These are phyloP conservation scores for Fusarium papillatum DNA, from an alignment of 2,329 filamentous ascomycete species.

Conservation along the genomic window DNA sequence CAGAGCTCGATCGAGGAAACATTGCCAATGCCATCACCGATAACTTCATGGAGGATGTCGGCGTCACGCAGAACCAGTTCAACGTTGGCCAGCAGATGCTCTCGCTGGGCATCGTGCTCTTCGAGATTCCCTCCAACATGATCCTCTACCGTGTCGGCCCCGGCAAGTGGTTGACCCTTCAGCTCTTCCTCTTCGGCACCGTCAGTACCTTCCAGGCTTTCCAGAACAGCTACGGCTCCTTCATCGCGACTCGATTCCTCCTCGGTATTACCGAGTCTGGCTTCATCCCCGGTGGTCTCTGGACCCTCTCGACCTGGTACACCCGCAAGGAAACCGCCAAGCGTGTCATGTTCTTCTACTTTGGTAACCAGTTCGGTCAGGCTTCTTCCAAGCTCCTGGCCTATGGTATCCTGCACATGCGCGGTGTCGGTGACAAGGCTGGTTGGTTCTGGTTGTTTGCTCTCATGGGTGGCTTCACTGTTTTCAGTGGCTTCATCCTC, in stretches of 20 bases:
- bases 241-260: constrained; percentile 63
- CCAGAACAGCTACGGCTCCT: constrained; percentile 59
- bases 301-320: constrained; percentile 68
- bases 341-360: constrained; percentile 67
- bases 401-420: constrained; percentile 63
- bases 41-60: constrained; percentile 63
- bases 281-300: constrained; percentile 66
- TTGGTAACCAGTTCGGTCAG: constrained; percentile 66
- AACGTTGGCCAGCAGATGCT: constrained; percentile 66
- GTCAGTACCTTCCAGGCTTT: constrained; percentile 69
- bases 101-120: constrained; percentile 63
- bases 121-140: constrained; percentile 55
- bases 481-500: constrained; percentile 56
- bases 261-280: constrained; percentile 67
- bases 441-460: constrained; percentile 72
- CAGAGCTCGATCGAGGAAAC: constrained; percentile 56
- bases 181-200: constrained; percentile 66
- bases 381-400: constrained; percentile 55
- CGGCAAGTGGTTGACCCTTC: constrained; percentile 65
- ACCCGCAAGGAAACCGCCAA: constrained; percentile 65
- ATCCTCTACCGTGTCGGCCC: constrained; percentile 54
- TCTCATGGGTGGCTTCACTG: constrained; percentile 66
- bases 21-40: constrained; percentile 63
- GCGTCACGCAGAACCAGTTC: constrained; percentile 64
- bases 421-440: constrained; percentile 58